These are phyloP conservation scores for Alternaria longipes DNA, from an alignment of 2,329 filamentous ascomycete genomes.

Conservation along the genomic window DNA sequence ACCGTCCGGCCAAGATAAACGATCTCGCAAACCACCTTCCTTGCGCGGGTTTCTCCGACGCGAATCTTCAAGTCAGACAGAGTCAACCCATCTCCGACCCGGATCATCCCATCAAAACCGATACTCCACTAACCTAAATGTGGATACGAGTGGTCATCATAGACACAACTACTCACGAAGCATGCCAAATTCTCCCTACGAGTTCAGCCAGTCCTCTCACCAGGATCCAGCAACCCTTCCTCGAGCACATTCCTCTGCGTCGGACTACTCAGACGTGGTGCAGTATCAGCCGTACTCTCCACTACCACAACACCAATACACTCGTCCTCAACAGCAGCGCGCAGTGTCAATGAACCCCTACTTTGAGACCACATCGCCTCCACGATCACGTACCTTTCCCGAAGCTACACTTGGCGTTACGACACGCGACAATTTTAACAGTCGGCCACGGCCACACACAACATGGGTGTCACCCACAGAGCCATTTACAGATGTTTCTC, in stretches of 20 bases:
- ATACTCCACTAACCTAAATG: slow-evolving; percentile 28
- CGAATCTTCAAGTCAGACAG: slow-evolving; percentile 31
- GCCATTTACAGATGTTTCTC: slow-evolving; percentile 46
- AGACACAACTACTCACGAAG: slow-evolving; percentile 42
- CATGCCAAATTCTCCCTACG: slow-evolving; percentile 47
- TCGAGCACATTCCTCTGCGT: slow-evolving; percentile 36
- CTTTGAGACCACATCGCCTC: slow-evolving; percentile 32
- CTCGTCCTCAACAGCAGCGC: slow-evolving; percentile 18
- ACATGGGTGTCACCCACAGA: slow-evolving; percentile 48
- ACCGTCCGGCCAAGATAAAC: slow-evolving; percentile 35
- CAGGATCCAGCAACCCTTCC: slow-evolving; percentile 23
- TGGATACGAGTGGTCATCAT: slow-evolving; percentile 32
- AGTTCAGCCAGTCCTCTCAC: slow-evolving; percentile 20
- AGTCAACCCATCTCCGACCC: slow-evolving; percentile 35
- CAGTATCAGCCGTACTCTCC: slow-evolving; percentile 30
- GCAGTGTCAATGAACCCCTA: slow-evolving; percentile 29
- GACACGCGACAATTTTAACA: slow-evolving; percentile 28
- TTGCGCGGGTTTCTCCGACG: slow-evolving; percentile 41
- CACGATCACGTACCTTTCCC: slow-evolving; percentile 42
- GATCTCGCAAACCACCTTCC: slow-evolving; percentile 32
- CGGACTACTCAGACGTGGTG: slow-evolving; percentile 23
- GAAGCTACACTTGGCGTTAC: slow-evolving; percentile 31
- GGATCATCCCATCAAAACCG: slow-evolving; percentile 29
- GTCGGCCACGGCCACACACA: slow-evolving; percentile 41
- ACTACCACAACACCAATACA: slow-evolving; percentile 6